Conservation (phyloP, 2,329 filamentous ascomycete genomes). For the Phialophora expanda region DNA sequence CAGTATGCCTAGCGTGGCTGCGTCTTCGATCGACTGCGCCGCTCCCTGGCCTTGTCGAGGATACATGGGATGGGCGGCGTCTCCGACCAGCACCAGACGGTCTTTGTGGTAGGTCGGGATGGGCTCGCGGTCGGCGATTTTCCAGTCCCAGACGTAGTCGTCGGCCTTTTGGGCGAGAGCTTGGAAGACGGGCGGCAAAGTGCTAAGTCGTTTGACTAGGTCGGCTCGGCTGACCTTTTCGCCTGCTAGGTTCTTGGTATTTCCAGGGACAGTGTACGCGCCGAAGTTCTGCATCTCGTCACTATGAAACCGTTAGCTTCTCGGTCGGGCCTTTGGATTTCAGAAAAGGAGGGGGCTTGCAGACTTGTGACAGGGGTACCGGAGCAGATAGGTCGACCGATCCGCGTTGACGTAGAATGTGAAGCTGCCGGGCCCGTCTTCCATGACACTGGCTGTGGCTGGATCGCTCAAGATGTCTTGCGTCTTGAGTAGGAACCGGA, state of each 20-base stretch:
- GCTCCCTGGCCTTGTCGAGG: conserved; percentile 44
- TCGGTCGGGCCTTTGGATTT: neutral
- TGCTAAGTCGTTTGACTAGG: neutral
- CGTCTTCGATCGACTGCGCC: conserved; percentile 50
- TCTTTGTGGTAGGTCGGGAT: conserved; percentile 53
- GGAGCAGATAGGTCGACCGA: conserved; percentile 3
- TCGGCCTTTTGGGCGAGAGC: conserved; percentile 5
- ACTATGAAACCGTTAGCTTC: neutral
- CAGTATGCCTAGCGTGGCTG: conserved; percentile 8
- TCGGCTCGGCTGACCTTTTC: conserved; percentile 9
- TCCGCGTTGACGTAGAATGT: conserved; percentile 8
- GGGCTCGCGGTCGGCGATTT: conserved; percentile 25
- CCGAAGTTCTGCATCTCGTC: conserved; percentile 21
- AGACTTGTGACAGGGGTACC: conserved; percentile 19
- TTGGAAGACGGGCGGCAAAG: neutral
- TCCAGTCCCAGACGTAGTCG: conserved; percentile 13
- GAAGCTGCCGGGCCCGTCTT: conserved; percentile 12
- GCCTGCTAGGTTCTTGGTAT: neutral
- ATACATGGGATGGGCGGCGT: conserved; percentile 45
- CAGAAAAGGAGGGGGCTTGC: neutral
- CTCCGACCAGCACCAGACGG: conserved; percentile 41
- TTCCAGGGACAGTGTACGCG: neutral
- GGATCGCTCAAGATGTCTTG: conserved; percentile 12
- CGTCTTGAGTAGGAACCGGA: conserved; percentile 15
- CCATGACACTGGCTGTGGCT: conserved; percentile 12